These are phyloP conservation scores for Cunninghamia lanceolata DNA, from an alignment of 75 land plant genomes.

Conservation along the genomic window DNA sequence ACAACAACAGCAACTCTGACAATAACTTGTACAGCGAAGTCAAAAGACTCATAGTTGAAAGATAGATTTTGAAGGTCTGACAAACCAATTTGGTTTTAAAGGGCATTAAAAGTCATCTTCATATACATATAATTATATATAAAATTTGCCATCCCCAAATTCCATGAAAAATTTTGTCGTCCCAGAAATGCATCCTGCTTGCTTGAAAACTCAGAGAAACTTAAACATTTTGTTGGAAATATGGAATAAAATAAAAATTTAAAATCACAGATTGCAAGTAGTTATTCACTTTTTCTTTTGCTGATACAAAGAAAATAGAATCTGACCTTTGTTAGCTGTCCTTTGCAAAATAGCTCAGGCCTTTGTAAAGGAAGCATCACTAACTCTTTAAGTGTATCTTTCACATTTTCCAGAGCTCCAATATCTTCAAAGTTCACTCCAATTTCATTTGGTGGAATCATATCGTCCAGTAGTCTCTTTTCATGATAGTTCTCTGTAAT, in stretches of 20 bases:
- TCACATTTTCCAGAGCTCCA: slow-evolving; percentile 90
- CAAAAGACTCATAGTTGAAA: too few relatives aligned
- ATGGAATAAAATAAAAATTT: background rate
- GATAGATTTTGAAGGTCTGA: too few relatives aligned
- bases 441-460: slow-evolving; percentile 88
- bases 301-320: background rate
- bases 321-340: slow-evolving; percentile 78
- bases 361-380: slow-evolving; percentile 97
- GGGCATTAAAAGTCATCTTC: too few relatives aligned
- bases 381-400: slow-evolving; percentile 85
- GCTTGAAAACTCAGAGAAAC: background rate
- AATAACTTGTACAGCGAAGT: too few relatives aligned
- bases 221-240: background rate
- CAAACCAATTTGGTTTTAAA: too few relatives aligned
- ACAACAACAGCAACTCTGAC: too few relatives aligned
- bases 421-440: slow-evolving; percentile 93
- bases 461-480: slow-evolving; percentile 73
- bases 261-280: background rate
- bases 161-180: too few relatives aligned
- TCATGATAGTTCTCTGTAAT: slow-evolving; percentile 86
- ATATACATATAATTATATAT: too few relatives aligned
- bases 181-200: too few relatives aligned
- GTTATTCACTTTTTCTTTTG: background rate
- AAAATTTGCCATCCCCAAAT: too few relatives aligned
- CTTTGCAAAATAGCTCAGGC: slow-evolving; percentile 86